Base-by-base conservation (phyloP, 306 rosid genomes). In the Rosa persica region DNA sequence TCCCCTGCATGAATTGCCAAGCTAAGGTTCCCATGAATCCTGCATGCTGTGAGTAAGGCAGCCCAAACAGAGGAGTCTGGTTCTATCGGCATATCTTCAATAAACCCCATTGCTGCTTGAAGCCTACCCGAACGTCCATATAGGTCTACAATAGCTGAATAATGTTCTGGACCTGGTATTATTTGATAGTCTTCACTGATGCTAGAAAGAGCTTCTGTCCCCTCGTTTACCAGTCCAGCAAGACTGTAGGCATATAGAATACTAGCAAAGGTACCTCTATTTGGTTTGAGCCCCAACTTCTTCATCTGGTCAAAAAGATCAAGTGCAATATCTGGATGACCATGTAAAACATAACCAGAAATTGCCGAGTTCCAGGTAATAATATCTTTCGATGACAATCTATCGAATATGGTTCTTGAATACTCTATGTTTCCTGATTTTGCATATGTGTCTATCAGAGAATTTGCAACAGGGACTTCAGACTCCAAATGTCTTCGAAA, bases 111-210 rank as follows among this genome's bases (percentile, higher is more conserved):
- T 70, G 98, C 96, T 80, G 91, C 96, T 15, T 77, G 83, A 58
- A 95, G 90, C 85, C 89, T 92, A 42, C 98, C 98, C 1, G 98
- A 81, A 75, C 94, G 98, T 44, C 98, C 93, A 79, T 87, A 89
- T 67, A 95, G 85, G 83, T 89, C 84, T 46, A 91, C 91, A 88
- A 92, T 77, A 61, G 93, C 96, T 67, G 84, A 76, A 85, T 91
- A 92, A 88, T 95, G 98, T 79, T 95, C 98, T 83, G 82, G 72
- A 81, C 89, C 84, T 38, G 90, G 96, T 79, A 67, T 67, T 69
- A 92, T 93, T 72, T 73, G 82, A 80, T 83, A 91, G 62, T 87
- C 90, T 78, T 88, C 81, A 48, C 76, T 81, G 70, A 92, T 81
- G 85, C 89, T 86, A 72, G 86, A 84, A 83, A 95, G 89, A 66